Base-by-base conservation (phyloP, 1,284 basidiomycete genomes). In the Phellopilus nigrolimitatus region DNA sequence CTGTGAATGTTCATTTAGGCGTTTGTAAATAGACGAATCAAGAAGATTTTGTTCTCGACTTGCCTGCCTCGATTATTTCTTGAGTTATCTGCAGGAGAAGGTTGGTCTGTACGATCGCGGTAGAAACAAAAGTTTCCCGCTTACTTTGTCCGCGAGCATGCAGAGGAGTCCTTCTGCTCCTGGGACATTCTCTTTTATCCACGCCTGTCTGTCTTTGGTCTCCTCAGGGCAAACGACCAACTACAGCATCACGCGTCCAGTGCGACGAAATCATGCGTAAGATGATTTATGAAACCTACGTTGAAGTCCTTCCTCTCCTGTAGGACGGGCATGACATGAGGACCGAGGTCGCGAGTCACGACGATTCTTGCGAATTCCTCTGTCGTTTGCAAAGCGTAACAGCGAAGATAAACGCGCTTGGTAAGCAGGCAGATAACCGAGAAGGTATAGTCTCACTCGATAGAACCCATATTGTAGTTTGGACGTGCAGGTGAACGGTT, bases 181-280 rank as follows among this genome's bases (percentile, higher is more conserved):
- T 9, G 66, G 64, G 1, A 87, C 71, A 57, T 95, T 84, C 51
- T 88, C 72, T 13, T 95, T 68, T 1, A 97, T 68, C 94, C 95
- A 98, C 21, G 73, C 62, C 13, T 88, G 74, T 27, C 82, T 74
- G 47, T 84, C 88, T 4, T 71, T 65, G 0, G 73, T 66, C 59
- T 91, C 80, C 53, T 88, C 74, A 0, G 80, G 76, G 82, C 91
- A 94, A 1, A 80, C 56, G 5, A 92, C 75, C 30, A 88, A 62
- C 83, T 88, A 58, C 22, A 3, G 13, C 27, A 1, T 4, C 46
- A 17, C 47, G 25, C 47, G 27, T 12, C n/a, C 41, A 2, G 51
- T 12, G 42, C 13, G 28, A 10, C 12, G 28, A 31, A 21, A 39
- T n/a, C n/a, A n/a, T 30, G 17, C 47, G 28, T 28, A 39, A 21